Base-by-base conservation (phyloP, 75 land plant species). In the Larix kaempferi region DNA sequence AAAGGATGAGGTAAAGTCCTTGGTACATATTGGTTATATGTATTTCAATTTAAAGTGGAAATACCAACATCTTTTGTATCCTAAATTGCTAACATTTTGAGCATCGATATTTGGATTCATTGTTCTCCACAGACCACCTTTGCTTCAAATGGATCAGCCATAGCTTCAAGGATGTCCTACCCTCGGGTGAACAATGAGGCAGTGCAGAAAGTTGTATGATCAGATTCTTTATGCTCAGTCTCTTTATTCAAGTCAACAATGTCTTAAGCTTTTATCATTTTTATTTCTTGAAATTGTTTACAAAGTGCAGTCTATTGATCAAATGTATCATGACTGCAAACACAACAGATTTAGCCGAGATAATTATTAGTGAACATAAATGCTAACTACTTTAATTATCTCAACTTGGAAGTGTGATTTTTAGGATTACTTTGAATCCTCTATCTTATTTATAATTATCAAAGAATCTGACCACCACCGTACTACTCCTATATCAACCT, bases 391-490 rank as follows among this genome's bases (percentile, higher is more conserved):
- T 27, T 15, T 5, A 49, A 49, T 49, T 10, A 15, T 29, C 5
- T 35, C 35, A 29, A 27, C 67, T 17, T 16, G 27, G 17, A 1
- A 35, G 35, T 63, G 35, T 63, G 41, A 44, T 69, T 21, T 69
- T 44, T 69, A 21, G 41, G 19, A 17, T 2, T 10, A 25, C 12
- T 49, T 49, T 49, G 54, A 44, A 49, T 49, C 54, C 54, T 49
- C 54, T 49, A 49, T 49, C 54, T 49, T 49, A 49, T 49, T 10
- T 49, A 12, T 11, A 49, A 74, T 25, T 54, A 35, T 93, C 80
- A 84, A 85, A 78, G 89, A 80, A 15, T 87, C 89, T 61, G 93
- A 90, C 25, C 95, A 93, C 80, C 87, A 91, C 33, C 79, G 95
- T 0, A 81, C 91, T 17, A 91, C 91, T 25, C 81, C 82, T 84